These are phyloP conservation scores for Mycena galericulata DNA, from an alignment of 768 basidiomycete genomes.

Conservation along the genomic window DNA sequence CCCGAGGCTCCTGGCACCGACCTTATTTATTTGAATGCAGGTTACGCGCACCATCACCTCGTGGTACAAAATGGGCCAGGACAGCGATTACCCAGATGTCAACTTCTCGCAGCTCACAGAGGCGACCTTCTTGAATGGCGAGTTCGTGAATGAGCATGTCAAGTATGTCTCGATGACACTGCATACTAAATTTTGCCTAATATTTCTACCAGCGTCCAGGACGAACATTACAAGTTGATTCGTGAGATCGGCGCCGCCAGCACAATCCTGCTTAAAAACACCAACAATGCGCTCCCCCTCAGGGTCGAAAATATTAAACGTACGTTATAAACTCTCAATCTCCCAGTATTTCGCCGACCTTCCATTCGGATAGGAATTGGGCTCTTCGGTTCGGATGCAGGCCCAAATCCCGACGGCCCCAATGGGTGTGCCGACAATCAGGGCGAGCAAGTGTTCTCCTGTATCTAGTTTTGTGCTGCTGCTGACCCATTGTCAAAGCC, in stretches of 20 bases:
- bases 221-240: slow-evolving; percentile 56
- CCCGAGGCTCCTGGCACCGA: too few species aligned
- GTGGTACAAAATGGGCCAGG: slow-evolving; percentile 42
- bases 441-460: not conserved
- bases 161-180: slow-evolving; percentile 4
- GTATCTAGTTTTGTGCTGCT: not conserved
- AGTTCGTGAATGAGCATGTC: slow-evolving; percentile 8
- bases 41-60: slow-evolving; percentile 63
- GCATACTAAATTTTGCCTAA: not conserved
- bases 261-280: slow-evolving; percentile 74
- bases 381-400: slow-evolving; percentile 54
- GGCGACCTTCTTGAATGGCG: not conserved
- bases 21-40: not conserved
- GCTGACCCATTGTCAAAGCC: not conserved
- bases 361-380: slow-evolving; percentile 36
- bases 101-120: slow-evolving; percentile 9
- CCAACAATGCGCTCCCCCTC: slow-evolving; percentile 57
- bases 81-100: slow-evolving; percentile 10
- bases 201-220: slow-evolving; percentile 21
- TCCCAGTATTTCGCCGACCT: not conserved
- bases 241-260: slow-evolving; percentile 71
- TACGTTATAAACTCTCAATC: not conserved
- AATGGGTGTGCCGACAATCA: slow-evolving; percentile 42
- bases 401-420: slow-evolving; percentile 49
- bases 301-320: slow-evolving; percentile 51